A percentile compares a stretch with the other conserved stretches of the same genome.
Evolutionary conservation across 2,329 filamentous ascomycete species (phyloP).

Genomic region (Alternaria gansuensis): DNA sequence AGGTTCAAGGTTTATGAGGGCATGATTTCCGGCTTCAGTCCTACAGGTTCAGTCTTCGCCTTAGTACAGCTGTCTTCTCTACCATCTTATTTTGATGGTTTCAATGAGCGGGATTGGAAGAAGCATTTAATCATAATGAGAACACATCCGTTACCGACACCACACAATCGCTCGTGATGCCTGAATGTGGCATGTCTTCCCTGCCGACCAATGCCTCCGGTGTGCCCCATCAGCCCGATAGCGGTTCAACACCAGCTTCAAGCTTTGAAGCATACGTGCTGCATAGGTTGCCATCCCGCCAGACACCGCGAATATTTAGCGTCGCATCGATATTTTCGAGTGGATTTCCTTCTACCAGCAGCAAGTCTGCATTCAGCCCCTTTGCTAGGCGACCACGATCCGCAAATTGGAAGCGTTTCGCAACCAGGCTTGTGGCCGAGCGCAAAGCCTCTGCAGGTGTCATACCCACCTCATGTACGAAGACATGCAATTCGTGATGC

Average conservation of each 20-base stretch:
- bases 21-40: conserved; percentile 27
- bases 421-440: conserved; percentile 54
- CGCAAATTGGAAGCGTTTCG: conserved; percentile 53
- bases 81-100: too few relatives aligned
- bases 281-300: conserved; percentile 53
- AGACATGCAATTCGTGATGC: conserved; percentile 56
- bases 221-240: background rate
- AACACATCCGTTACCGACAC: too few relatives aligned
- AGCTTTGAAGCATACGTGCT: conserved; percentile 36
- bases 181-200: background rate
- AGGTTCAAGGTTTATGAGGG: conserved; percentile 3
- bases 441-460: conserved; percentile 54
- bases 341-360: conserved; percentile 58
- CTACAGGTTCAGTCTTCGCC: conserved; percentile 28
- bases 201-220: background rate
- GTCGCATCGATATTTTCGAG: conserved; percentile 54
- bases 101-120: too few relatives aligned
- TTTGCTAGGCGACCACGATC: conserved; percentile 55
- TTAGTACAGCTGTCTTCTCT: conserved; percentile 27
- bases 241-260: conserved; percentile 4
- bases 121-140: too few relatives aligned
- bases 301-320: conserved; percentile 56
- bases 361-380: conserved; percentile 55
- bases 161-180: background rate
- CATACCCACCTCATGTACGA: conserved; percentile 56